Evolutionary conservation across 805 yeast genomes (phyloP).

Genomic region (Martiniozyma abietophila): DNA sequence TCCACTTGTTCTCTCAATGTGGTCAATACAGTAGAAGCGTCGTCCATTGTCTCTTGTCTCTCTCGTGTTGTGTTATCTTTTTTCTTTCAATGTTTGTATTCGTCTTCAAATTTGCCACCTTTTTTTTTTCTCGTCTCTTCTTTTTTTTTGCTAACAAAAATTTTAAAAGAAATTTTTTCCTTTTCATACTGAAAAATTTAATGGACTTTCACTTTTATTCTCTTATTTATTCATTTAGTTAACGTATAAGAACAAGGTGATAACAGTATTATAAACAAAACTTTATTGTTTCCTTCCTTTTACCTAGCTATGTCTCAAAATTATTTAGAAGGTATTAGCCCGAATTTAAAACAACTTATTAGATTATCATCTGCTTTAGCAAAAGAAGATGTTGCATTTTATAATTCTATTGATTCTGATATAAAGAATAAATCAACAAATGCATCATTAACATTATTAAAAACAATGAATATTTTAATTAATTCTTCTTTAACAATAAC

Average conservation of each 20-base stretch:
- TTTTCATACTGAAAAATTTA: too few relatives aligned
- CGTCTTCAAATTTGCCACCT: too few relatives aligned
- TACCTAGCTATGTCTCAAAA: not conserved
- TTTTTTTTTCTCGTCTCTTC: too few relatives aligned
- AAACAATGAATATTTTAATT: constrained; percentile 35
- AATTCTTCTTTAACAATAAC: constrained; percentile 15
- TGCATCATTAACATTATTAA: constrained; percentile 15
- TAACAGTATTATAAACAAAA: too few relatives aligned
- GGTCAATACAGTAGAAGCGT: constrained; percentile 40
- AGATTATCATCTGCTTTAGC: constrained; percentile 63
- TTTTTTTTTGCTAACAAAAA: too few relatives aligned
- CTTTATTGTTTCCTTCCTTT: too few relatives aligned
- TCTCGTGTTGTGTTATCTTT: not conserved
- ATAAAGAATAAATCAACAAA: constrained; percentile 34
- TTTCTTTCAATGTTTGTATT: too few relatives aligned
- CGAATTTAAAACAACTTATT: constrained; percentile 46
- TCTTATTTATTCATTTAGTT: too few relatives aligned
- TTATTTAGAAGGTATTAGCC: constrained; percentile 27
- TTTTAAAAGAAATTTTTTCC: too few relatives aligned
- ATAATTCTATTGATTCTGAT: constrained; percentile 49
- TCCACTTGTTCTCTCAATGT: constrained; percentile 61
- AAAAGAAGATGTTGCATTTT: constrained; percentile 74
- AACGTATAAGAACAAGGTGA: too few relatives aligned
- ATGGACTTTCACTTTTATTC: too few relatives aligned
- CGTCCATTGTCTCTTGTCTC: constrained; percentile 23